Evolutionary conservation across 2,329 filamentous ascomycete genomes (phyloP).

Genomic region (Cryphonectria parasitica): DNA sequence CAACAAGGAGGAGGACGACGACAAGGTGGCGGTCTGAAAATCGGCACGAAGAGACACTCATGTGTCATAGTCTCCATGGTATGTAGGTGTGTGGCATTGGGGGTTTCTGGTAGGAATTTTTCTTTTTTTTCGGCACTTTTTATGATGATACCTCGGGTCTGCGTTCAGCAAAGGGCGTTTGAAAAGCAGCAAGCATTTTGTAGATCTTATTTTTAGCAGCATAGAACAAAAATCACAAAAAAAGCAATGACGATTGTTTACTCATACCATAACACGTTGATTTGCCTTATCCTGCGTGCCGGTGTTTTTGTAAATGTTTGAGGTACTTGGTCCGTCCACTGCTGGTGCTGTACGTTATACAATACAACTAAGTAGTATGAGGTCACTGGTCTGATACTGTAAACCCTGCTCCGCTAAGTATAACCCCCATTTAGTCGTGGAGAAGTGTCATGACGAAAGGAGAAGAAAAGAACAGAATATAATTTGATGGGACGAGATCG

Average conservation of each 20-base stretch:
- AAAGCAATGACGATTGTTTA: constrained; percentile 1
- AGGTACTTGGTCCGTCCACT: not conserved
- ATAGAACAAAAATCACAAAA: not conserved
- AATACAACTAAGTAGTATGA: not conserved
- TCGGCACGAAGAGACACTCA: not conserved
- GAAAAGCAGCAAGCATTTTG: not conserved
- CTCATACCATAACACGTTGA: not conserved
- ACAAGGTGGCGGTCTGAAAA: constrained; percentile 13
- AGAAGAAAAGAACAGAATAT: too few species aligned
- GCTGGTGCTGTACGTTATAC: not conserved
- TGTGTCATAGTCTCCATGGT: too few species aligned
- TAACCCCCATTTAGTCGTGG: not conserved
- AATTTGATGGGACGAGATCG: too few species aligned
- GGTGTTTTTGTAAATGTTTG: not conserved
- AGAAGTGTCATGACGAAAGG: not conserved
- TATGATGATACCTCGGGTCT: not conserved
- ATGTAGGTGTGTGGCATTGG: not conserved
- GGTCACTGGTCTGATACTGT: not conserved
- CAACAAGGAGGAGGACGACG: constrained; percentile 29
- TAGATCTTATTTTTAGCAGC: not conserved
- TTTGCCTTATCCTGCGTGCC: not conserved
- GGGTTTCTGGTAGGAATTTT: constrained; percentile 1
- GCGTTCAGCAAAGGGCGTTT: not conserved
- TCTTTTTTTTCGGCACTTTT: too few species aligned
- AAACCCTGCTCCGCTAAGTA: not conserved